Evolutionary conservation across 768 basidiomycete genomes (phyloP), one percentile per base, ranked within the genome.

Genomic region (Tricholoma bakamatsutake): DNA sequence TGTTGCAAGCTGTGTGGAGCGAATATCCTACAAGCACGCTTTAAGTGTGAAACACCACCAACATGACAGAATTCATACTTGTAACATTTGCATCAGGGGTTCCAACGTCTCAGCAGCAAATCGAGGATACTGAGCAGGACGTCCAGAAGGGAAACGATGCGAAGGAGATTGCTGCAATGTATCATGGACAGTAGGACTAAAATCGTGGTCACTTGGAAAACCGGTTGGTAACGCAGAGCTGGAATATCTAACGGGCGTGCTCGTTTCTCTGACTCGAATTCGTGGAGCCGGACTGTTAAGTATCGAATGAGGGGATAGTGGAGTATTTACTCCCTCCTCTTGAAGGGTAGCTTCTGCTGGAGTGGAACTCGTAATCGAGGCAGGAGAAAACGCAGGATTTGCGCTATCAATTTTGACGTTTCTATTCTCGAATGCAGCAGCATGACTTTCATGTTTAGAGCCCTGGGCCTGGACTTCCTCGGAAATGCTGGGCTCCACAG

Each of bases 1-100:
- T 24, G 86, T 85, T 0, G 87, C 88, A 17, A 82, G 68, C 66
- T 89, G 87, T 0, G 87, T 18, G 39, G 27, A 24, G 11, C 27
- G 43, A 13, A 45, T 6, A 10, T 45, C 43, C 43, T 45, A 4
- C 12, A 28, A 31, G 11, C 28, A 52, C 9, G 39, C 31, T n/a
- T 58, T 51, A 57, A 55, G n/a, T 33, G 5, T 18, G 12, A 18
- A 11, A n/a, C 11, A 45, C 27, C 15, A 5, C 2, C 6, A 45
- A 13, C 12, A 27, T 13, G 4, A 27, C 2, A 27, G 27, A 13
- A 27, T 12, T 24, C 12, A 24, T 45, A 45, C 43, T 24, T 24
- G 43, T 27, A 45, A 45, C 4, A 27, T 45, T 13, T 45, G 43
- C 43, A 45, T 24, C 43, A 45, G 24, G 24, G 10, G n/a, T 5